phyloP scores from a whole-genome alignment of 148 eudicot species.

The Amaranthus cruentus region DNA sequence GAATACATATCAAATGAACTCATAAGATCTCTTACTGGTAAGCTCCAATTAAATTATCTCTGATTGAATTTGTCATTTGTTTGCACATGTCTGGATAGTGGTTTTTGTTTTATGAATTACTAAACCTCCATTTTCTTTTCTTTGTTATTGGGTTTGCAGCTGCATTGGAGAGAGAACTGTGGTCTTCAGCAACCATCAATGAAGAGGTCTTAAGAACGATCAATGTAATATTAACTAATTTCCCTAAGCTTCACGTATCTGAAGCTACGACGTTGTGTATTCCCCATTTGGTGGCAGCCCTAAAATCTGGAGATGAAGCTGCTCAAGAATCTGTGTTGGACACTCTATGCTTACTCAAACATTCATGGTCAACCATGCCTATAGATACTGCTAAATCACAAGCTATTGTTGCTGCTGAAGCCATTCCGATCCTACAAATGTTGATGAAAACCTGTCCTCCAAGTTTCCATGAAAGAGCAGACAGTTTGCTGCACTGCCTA shows the following conservation, averaged over 20 bases:
- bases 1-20: slow-evolving; percentile 77
- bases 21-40: slow-evolving; percentile 74
- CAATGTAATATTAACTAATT: slow-evolving; percentile 61
- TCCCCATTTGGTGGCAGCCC: slow-evolving; percentile 71
- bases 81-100: neutral
- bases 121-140: neutral
- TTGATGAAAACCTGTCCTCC: slow-evolving; percentile 77
- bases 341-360: slow-evolving; percentile 58
- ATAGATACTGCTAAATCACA: slow-evolving; percentile 71
- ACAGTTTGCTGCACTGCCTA: slow-evolving; percentile 59
- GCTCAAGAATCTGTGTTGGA: slow-evolving; percentile 69
- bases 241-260: slow-evolving; percentile 63
- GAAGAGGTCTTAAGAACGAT: slow-evolving; percentile 71
- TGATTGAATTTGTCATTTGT: neutral
- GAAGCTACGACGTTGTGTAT: slow-evolving; percentile 83
- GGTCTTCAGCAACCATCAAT: slow-evolving; percentile 56
- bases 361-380: slow-evolving; percentile 75
- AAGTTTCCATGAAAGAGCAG: slow-evolving; percentile 74
- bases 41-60: neutral
- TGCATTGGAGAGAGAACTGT: slow-evolving; percentile 72
- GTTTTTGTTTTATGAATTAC: slow-evolving; percentile 3
- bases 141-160: slow-evolving; percentile 30
- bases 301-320: slow-evolving; percentile 62
- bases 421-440: slow-evolving; percentile 73
- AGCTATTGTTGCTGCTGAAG: slow-evolving; percentile 68